Base-by-base conservation (phyloP, 805 yeast species). In the Metschnikowia koreensis region DNA sequence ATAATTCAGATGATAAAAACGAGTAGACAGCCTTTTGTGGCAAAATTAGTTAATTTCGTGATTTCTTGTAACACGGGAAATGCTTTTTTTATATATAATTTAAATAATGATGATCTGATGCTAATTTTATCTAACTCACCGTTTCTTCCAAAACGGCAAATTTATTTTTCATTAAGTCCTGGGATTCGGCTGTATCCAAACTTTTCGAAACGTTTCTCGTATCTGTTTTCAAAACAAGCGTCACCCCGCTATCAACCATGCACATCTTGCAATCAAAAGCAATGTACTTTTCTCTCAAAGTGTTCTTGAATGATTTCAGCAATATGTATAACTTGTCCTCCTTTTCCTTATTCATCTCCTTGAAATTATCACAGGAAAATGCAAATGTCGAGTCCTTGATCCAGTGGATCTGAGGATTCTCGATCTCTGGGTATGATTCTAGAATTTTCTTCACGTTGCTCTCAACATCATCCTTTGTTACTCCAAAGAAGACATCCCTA, bases 181-280 rank as follows among this genome's bases (percentile, higher is more conserved):
- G 44, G 16, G 53, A 17, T 40, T 34, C 53, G n/a, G 42, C 9
- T 12, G 47, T 15, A 22, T 46, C 53, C 16, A 55, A 42, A 16
- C 46, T 51, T 27, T 37, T 47, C 51, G 26, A 26, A 31, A 44
- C 40, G 22, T 50, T 50, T 27, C 39, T 39, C 3, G 57, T 28
- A 29, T 61, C 64, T 6, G 47, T 48, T 51, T 61, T 61, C 33
- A 61, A 50, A 17, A 62, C 51, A 13, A 45, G 29, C 12, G 51
- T 52, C 26, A 51, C 58, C 52, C 56, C 61, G 13, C 60, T 60
- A 54, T 81, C 79, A 33, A 78, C 61, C 55, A 71, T 67, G 48
- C 81, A 76, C 54, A 79, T 61, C 40, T 70, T 67, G 58, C 84
- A 79, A 44, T 73, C 75, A 60, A 77, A 77, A 3, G 85, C 86